phyloP scores from a whole-genome alignment of 1,284 basidiomycete species.

The Cystobasidiaceae sp. region DNA sequence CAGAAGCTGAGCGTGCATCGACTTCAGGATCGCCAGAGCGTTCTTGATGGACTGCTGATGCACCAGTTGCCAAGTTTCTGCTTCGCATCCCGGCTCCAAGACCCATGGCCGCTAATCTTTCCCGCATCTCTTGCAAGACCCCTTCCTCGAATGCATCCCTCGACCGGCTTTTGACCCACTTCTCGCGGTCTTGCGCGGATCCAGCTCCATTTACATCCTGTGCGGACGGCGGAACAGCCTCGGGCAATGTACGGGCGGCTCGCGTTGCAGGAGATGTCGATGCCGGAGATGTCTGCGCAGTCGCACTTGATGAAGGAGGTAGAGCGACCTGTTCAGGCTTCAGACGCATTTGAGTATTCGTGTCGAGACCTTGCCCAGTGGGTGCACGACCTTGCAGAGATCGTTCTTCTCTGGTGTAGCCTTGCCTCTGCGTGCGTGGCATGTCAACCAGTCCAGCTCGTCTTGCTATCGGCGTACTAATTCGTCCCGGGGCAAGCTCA shows the following conservation, averaged over 20 bases:
- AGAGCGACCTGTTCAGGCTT: conserved; percentile 13
- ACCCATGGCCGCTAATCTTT: conserved; percentile 22
- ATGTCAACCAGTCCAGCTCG: too few relatives aligned
- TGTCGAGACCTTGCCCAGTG: not conserved
- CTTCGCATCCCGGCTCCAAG: not conserved
- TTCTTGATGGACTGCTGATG: too few relatives aligned
- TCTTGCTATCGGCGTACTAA: too few relatives aligned
- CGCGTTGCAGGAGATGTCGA: not conserved
- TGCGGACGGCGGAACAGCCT: not conserved
- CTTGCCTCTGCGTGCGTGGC: not conserved
- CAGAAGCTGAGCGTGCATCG: too few relatives aligned
- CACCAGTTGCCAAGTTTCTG: too few relatives aligned
- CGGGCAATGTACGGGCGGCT: not conserved
- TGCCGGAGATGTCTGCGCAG: not conserved
- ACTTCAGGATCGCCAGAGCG: too few relatives aligned
- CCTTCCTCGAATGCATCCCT: conserved; percentile 13
- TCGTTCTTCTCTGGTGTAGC: not conserved
- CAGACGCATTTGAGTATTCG: too few relatives aligned
- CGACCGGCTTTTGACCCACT: not conserved
- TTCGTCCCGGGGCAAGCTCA: too few relatives aligned
- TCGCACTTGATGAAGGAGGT: conserved; percentile 17
- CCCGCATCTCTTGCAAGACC: conserved; percentile 19
- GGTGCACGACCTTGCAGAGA: too few relatives aligned
- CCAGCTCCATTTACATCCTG: not conserved
- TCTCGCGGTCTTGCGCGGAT: too few relatives aligned